Conservation (phyloP, 306 rosid species). For the Cyclanthera cordifolia region DNA sequence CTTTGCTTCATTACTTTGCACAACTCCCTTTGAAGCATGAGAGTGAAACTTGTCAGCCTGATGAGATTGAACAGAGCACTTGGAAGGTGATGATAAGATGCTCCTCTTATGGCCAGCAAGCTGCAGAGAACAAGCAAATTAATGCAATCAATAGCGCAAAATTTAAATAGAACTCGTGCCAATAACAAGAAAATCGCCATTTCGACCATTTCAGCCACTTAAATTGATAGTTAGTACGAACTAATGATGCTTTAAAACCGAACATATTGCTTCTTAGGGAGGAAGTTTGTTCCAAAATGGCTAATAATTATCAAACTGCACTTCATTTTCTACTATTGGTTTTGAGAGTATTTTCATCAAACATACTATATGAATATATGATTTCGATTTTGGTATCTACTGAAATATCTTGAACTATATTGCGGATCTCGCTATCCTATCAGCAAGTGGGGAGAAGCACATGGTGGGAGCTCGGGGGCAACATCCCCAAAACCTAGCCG, state of each 20-base stretch:
- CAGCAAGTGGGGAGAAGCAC: too few species aligned
- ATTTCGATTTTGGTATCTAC: background rate
- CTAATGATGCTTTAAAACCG: background rate
- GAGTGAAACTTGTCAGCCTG: constrained; percentile 28
- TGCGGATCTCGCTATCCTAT: too few species aligned
- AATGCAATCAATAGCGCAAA: background rate
- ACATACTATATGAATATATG: background rate
- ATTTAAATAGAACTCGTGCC: background rate
- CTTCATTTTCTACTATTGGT: background rate
- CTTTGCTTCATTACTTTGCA: constrained; percentile 23
- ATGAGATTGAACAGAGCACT: constrained; percentile 26
- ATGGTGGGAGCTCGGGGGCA: too few species aligned
- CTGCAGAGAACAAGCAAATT: constrained; percentile 18
- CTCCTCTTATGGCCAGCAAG: constrained; percentile 22
- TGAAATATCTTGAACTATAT: too few species aligned
- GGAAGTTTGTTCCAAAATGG: background rate
- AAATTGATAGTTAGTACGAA: background rate
- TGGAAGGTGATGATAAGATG: constrained; percentile 23
- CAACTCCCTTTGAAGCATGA: constrained; percentile 21
- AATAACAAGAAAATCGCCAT: background rate
- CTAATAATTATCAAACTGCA: background rate
- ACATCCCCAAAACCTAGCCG: too few species aligned
- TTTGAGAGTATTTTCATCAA: background rate
- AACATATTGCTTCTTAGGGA: background rate
- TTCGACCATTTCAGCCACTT: background rate